Base-by-base conservation (phyloP, 1,284 basidiomycete species). In the Cryptococcus hybrid region DNA sequence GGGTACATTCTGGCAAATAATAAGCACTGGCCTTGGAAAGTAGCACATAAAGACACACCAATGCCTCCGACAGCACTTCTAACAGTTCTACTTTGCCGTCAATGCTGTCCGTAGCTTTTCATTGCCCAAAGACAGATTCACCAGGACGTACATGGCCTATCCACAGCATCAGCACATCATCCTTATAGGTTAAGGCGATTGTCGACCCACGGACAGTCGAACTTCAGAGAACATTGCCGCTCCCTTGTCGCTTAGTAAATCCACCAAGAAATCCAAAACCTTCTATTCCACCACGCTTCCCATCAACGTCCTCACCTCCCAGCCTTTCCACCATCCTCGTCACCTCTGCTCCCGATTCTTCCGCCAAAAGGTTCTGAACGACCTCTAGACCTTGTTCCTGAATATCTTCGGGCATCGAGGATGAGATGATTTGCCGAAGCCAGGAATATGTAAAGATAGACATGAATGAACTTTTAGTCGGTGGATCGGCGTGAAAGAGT, bases 381-480 rank as follows among this genome's bases (percentile, higher is more conserved):
- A 79, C 66, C 39, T 68, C 63, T 7, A 77, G 58, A 24, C 68
- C 72, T 61, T 78, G 76, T 11, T 66, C 56, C 8, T 70, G 64
- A 0, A 77, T 59, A 15, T 52, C 9, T 18, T 59, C n/a, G 24
- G 69, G 54, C 18, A 70, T 66, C 5, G 60, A 9, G 46, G 54
- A n/a, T 34, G 66, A 51, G 49, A 11, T 68, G 37, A 13, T 64
- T 59, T 47, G 43, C 37, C 55, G 55, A 15, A 75, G 57, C 4
- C 54, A 57, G 0, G 71, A 67, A 88, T 89, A 91, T 0, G 84
- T 84, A 5, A 93, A 68, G 34, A 81, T 76, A 7, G 76, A 72
- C 83, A 90, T 88, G 8, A 90, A 82, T 49, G 81, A 76, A 38
- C 76, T 76, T 74, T 90, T 92, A 47, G 84, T 82, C 46, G 82